phyloP scores from a whole-genome alignment of 768 basidiomycete genomes.

The Tubosaeta brunneosetosa region DNA sequence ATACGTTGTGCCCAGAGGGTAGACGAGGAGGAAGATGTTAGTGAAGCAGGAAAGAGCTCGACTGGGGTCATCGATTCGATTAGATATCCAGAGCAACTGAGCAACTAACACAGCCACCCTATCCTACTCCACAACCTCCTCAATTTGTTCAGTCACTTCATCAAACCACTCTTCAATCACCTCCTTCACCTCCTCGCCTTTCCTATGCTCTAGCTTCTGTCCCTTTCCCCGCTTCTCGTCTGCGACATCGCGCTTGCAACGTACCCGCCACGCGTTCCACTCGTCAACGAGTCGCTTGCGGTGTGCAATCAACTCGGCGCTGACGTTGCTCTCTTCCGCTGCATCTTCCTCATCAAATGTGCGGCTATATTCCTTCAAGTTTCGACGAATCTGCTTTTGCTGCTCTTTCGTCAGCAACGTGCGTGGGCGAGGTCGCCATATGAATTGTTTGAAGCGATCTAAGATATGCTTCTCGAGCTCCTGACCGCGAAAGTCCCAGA shows the following conservation, averaged over 20 bases:
- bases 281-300: constrained; percentile 92
- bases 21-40: constrained; percentile 40
- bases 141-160: constrained; percentile 87
- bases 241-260: constrained; percentile 61
- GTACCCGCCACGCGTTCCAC: constrained; percentile 95
- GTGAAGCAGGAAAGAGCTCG: constrained; percentile 28
- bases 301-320: constrained; percentile 86
- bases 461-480: constrained; percentile 84
- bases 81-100: neutral
- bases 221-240: constrained; percentile 47
- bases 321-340: constrained; percentile 90
- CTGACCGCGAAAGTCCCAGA: constrained; percentile 99
- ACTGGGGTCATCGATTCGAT: constrained; percentile 31
- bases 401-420: constrained; percentile 84
- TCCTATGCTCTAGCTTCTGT: constrained; percentile 29
- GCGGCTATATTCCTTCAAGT: constrained; percentile 86
- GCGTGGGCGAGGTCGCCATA: constrained; percentile 95
- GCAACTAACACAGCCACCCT: constrained; percentile 22
- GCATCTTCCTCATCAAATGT: constrained; percentile 96
- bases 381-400: constrained; percentile 80
- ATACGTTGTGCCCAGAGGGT: constrained; percentile 74
- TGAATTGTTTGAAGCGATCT: constrained; percentile 97
- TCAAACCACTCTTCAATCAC: constrained; percentile 94
- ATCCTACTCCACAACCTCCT: constrained; percentile 57
- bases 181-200: constrained; percentile 64